Evolutionary conservation across 2,329 filamentous ascomycete species (phyloP), one percentile per base, ranked within the genome.

Genomic region (Neonectria neomacrospora): DNA sequence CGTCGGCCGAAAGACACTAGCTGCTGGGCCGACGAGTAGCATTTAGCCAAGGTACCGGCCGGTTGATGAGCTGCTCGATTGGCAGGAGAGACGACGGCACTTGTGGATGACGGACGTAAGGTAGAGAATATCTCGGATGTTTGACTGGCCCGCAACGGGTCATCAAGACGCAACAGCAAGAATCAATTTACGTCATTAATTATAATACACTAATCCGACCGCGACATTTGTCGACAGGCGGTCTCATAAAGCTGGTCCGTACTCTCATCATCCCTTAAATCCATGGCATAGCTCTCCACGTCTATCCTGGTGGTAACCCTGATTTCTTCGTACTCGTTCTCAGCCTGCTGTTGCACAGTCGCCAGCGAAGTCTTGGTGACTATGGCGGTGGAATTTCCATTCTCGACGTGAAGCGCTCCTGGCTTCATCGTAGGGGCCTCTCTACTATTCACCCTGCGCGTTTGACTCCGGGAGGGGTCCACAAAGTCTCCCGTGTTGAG

Each of bases 51-150:
- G 67, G 63, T 78, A 81, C 1, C n/a, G n/a, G 77, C 6, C 82
- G 78, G 57, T 85, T 85, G 66, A 85, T 80, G 44, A 85, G 75
- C 61, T 85, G 82, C 0, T 77, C 79, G 54, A 85, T 80, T 8
- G 83, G 82, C 0, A 83, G 83, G 59, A 83, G 48, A 85, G 75
- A 2, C 83, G 80, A 12, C 85, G 76, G 22, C 76, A 73, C 55
- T 85, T 83, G 64, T 81, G 80, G 20, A 85, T 73, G 23, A 81
- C 76, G 0, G 82, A 73, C 1, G 78, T 81, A 6, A 85, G 73
- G 32, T 78, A 77, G 0, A 82, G 81, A 28, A 83, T 73, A 34
- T 75, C 72, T 28, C 68, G 76, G 48, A 72, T 71, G 37, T 18
- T 66, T 56, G 67, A 73, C 56, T 55, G 12, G 12, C 28, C 44